Conservation (phyloP, 257 asterid genomes). For the Osmanthus fragrans region DNA sequence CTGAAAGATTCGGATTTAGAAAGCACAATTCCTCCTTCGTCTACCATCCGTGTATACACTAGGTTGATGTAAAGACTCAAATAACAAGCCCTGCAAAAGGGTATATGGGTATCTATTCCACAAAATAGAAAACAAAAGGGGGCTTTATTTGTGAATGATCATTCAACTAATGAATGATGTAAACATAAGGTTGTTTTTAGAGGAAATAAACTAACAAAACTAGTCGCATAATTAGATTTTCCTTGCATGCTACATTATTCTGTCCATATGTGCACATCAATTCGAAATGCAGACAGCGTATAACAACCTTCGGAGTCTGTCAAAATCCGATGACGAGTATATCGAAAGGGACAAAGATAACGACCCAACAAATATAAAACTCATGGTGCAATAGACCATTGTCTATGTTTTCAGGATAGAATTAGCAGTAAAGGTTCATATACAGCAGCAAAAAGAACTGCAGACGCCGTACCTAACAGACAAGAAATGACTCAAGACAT, state of each 20-base stretch:
- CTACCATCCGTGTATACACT: slow-evolving; percentile 27
- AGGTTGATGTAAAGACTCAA: slow-evolving; percentile 51
- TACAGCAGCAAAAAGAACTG: neutral
- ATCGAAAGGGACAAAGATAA: no score
- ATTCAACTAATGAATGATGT: slow-evolving; percentile 10
- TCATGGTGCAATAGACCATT: no score
- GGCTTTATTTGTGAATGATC: slow-evolving; percentile 5
- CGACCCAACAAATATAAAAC: no score
- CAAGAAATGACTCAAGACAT: neutral
- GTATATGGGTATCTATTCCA: slow-evolving; percentile 40
- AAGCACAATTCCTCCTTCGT: slow-evolving; percentile 26
- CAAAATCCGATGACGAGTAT: no score
- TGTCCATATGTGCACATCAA: neutral
- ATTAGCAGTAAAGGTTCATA: no score
- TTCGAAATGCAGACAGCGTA: neutral
- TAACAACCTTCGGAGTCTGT: no score
- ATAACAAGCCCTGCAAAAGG: no score
- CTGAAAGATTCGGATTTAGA: neutral
- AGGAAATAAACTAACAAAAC: neutral
- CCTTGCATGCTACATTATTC: neutral
- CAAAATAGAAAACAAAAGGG: slow-evolving; percentile 23
- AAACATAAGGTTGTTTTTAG: neutral
- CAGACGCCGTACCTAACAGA: neutral
- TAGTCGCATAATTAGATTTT: neutral
- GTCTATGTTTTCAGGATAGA: no score